Conservation (phyloP, 768 basidiomycete species). For the Boletus subparvulus region DNA sequence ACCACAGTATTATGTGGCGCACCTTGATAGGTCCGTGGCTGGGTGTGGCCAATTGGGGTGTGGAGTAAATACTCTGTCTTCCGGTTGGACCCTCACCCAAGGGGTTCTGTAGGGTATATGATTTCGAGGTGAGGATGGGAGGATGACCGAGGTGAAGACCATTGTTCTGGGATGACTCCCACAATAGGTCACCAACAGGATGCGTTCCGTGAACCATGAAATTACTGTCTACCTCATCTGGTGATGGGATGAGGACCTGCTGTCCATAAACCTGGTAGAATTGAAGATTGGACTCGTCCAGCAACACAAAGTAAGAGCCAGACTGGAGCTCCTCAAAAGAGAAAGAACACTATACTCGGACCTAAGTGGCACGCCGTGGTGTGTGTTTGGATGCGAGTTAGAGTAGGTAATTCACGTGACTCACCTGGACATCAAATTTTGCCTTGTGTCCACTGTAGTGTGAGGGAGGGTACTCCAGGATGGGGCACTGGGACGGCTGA, state of each 20-base stretch:
- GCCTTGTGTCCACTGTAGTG: slow-evolving; percentile 9
- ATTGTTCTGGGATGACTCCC: background rate
- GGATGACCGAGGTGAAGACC: slow-evolving; percentile 6
- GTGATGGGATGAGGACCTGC: slow-evolving; percentile 29
- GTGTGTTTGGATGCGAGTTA: background rate
- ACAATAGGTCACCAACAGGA: background rate
- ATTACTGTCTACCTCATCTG: slow-evolving; percentile 22
- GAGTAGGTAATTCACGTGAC: background rate
- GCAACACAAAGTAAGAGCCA: slow-evolving; percentile 27
- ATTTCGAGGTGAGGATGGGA: slow-evolving; percentile 20
- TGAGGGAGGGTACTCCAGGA: background rate
- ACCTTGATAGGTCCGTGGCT: slow-evolving; percentile 24
- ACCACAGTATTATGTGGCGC: background rate
- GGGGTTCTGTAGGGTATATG: slow-evolving; percentile 31
- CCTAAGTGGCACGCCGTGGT: slow-evolving; percentile 11
- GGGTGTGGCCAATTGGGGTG: background rate
- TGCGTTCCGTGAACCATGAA: slow-evolving; percentile 14
- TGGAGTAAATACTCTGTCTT: background rate
- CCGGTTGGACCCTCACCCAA: slow-evolving; percentile 17
- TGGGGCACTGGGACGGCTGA: slow-evolving; percentile 1
- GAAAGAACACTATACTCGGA: slow-evolving; percentile 32
- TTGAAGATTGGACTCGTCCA: slow-evolving; percentile 35
- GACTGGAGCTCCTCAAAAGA: slow-evolving; percentile 37
- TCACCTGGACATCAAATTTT: slow-evolving; percentile 25
- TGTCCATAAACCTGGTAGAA: slow-evolving; percentile 34